phyloP scores from a whole-genome alignment of 768 basidiomycete genomes.

The Rhizopogon sp. region DNA sequence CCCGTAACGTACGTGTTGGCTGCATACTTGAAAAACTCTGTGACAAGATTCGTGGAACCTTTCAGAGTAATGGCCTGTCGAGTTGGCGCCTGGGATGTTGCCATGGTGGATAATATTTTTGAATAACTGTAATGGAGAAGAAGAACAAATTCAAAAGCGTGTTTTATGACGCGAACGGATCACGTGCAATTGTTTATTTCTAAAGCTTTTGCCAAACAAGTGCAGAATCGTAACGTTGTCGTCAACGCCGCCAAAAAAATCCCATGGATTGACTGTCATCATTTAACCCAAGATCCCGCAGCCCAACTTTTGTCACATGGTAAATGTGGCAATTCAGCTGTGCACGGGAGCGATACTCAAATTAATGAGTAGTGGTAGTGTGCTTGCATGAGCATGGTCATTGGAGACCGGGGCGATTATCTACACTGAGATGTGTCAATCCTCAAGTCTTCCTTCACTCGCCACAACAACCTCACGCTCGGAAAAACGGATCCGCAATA shows the following conservation, averaged over 20 bases:
- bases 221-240: too few species aligned
- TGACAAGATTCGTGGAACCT: constrained; percentile 89
- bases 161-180: constrained; percentile 8
- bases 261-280: too few species aligned
- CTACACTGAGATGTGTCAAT: too few species aligned
- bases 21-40: constrained; percentile 99
- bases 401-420: too few species aligned
- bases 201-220: constrained; percentile 12
- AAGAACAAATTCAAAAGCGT: background rate
- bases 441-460: background rate
- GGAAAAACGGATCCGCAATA: background rate
- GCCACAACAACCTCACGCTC: background rate
- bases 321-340: too few species aligned
- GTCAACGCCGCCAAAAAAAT: too few species aligned
- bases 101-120: constrained; percentile 21
- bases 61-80: constrained; percentile 90
- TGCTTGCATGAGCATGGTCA: too few species aligned
- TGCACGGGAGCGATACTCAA: too few species aligned
- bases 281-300: too few species aligned
- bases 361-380: too few species aligned
- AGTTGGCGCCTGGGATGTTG: constrained; percentile 41
- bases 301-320: too few species aligned
- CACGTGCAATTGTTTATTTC: constrained; percentile 13
- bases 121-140: background rate
- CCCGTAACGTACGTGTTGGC: constrained; percentile 77